A percentile compares a stretch with the other conserved stretches of the same genome.
Conservation (phyloP, 257 asterid genomes). For the Marsdenia floribunda region DNA sequence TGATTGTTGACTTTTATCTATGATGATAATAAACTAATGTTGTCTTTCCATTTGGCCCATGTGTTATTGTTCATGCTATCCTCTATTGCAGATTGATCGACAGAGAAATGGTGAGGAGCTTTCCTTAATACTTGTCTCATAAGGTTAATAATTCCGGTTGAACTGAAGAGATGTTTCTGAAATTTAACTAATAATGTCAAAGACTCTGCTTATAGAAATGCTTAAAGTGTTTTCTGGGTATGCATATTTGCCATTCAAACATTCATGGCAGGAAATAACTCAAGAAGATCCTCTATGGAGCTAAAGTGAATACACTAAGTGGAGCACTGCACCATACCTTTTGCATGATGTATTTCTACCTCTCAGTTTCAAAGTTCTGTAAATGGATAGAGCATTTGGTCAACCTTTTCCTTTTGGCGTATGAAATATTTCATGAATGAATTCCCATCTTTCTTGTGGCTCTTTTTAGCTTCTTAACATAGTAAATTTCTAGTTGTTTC, state of each 20-base stretch:
- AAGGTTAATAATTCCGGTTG: neutral
- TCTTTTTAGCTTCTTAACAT: neutral
- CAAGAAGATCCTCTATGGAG: neutral
- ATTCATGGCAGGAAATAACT: neutral
- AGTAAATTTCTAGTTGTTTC: neutral
- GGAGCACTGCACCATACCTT: neutral
- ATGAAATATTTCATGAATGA: neutral
- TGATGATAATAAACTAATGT: conserved; percentile 12
- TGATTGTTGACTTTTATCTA: conserved; percentile 5
- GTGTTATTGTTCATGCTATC: conserved; percentile 19
- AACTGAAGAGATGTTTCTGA: neutral
- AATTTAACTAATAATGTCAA: neutral
- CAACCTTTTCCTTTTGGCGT: neutral
- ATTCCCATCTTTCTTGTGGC: neutral
- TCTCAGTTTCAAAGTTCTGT: neutral
- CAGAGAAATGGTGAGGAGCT: conserved; percentile 71
- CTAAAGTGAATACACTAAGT: neutral
- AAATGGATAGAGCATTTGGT: neutral
- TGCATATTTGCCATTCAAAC: neutral
- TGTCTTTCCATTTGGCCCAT: conserved; percentile 18
- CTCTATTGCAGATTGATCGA: conserved; percentile 62
- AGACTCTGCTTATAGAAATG: neutral
- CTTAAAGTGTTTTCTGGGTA: neutral
- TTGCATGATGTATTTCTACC: neutral
- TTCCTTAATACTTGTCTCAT: neutral